These are phyloP conservation scores for Bidens hawaiensis DNA, from an alignment of 140 eudicot genomes.

Conservation along the genomic window DNA sequence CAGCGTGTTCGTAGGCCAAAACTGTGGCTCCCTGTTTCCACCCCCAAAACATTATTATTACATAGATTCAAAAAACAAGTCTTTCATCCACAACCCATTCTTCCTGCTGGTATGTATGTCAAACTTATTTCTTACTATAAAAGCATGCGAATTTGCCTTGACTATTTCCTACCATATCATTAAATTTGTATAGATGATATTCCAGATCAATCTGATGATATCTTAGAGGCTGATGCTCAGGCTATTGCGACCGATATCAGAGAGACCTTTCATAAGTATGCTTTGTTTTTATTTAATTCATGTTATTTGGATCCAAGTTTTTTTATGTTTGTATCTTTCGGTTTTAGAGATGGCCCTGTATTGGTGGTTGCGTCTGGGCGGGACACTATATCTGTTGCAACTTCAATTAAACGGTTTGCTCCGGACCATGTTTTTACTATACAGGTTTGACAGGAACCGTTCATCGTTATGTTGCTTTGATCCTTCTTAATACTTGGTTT, in stretches of 20 bases:
- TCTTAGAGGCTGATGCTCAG: slow-evolving; percentile 56
- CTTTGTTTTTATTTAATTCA: background rate
- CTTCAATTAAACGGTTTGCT: slow-evolving; percentile 62
- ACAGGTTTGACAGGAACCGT: slow-evolving; percentile 50
- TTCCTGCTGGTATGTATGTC: too few species aligned
- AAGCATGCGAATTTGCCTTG: too few species aligned
- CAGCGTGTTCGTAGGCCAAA: slow-evolving; percentile 70
- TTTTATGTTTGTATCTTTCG: background rate
- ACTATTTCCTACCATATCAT: too few species aligned
- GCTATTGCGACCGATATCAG: slow-evolving; percentile 40
- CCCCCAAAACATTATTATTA: too few species aligned
- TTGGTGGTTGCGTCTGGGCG: slow-evolving; percentile 81
- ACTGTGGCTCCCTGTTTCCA: too few species aligned
- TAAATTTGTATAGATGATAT: slow-evolving; percentile 3
- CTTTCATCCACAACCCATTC: slow-evolving; percentile 45
- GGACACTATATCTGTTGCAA: slow-evolving; percentile 64
- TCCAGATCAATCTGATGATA: slow-evolving; percentile 37
- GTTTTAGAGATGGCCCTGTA: slow-evolving; percentile 57
- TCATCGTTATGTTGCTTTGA: background rate
- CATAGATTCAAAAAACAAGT: too few species aligned
- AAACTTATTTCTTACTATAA: too few species aligned
- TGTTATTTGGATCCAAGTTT: slow-evolving; percentile 4
- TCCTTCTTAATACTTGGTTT: background rate
- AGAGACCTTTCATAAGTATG: slow-evolving; percentile 50
- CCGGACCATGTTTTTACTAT: slow-evolving; percentile 63